These are phyloP conservation scores for Xylaria cubensis DNA, from an alignment of 495 filamentous ascomycete species.

Conservation along the genomic window DNA sequence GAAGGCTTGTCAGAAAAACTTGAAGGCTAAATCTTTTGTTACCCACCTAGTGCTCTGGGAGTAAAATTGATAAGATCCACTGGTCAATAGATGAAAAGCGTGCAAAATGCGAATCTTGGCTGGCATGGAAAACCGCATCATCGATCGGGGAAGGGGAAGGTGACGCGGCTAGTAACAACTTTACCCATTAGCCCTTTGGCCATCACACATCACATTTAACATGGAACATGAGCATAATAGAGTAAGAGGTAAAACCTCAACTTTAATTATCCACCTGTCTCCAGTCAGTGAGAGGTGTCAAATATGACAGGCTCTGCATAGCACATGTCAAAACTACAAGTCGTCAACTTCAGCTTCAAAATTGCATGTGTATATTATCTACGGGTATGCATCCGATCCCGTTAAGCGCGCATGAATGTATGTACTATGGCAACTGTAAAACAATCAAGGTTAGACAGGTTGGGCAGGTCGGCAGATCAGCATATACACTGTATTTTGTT, in stretches of 20 bases:
- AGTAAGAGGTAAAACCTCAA: background rate
- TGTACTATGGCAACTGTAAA: background rate
- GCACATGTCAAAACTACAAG: background rate
- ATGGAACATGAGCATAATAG: background rate
- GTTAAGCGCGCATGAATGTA: background rate
- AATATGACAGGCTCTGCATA: background rate
- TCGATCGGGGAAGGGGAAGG: background rate
- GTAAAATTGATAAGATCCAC: constrained; percentile 7
- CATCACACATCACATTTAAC: background rate
- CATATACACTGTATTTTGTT: background rate
- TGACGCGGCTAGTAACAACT: constrained; percentile 4
- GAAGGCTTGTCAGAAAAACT: background rate
- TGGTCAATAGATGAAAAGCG: background rate
- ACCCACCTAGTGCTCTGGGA: background rate
- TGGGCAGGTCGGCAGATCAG: background rate
- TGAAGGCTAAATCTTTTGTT: background rate
- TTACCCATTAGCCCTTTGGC: background rate
- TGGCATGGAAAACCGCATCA: constrained; percentile 2
- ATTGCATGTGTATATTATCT: background rate
- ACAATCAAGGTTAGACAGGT: background rate
- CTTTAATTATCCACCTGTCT: background rate
- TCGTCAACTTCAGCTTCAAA: background rate
- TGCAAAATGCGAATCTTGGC: background rate
- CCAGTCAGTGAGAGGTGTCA: background rate
- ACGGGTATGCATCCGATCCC: background rate